Base-by-base conservation (phyloP, 768 basidiomycete genomes). In the Xanthoconium stramineum region DNA sequence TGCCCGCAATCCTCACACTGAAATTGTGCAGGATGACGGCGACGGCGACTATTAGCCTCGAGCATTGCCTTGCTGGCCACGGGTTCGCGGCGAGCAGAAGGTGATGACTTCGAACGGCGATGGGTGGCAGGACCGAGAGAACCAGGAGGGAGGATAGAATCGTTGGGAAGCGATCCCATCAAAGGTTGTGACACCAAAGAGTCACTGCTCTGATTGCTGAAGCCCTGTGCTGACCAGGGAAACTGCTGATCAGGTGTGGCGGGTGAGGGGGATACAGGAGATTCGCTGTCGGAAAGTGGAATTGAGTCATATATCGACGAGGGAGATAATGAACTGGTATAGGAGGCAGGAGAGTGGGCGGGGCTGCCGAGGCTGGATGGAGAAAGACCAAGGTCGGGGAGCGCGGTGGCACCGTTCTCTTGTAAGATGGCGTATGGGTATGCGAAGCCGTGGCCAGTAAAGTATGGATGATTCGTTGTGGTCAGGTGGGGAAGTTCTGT, bases 11-110 rank as follows among this genome's bases (percentile, higher is more conserved):
- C 59, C 0, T 20, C 6, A 14, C 70, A 71, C 3, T 0, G 1
- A 9, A 61, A 62, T 10, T 57, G 59, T 17, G 72, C 55, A 3
- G 64, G 59, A 49, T 71, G 72, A 29, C 65, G 62, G 12, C 70
- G 72, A 17, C 70, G 72, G 2, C 68, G 61, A 48, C 63, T 52
- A 24, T 71, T 71, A 0, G 70, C 70, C 24, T 71, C 66, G 3
- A 70, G 60, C 71, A 73, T 71, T 0, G 70, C 70, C 52, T 61
- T 71, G 46, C 68, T 71, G 0, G 70, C 71, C 4, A 71, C 70
- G 1, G 64, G 59, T 10, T 60, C 57, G 10, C 11, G 58, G 17
- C 57, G 63, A 15, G 49, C n/a, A 37, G 52, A 38, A 2, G 55
- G 44, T 5, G 62, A 47, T 0, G 69, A 63, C n/a, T 7, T 30